Evolutionary conservation across 106 monocot genomes (phyloP), one percentile per base, ranked within the genome.

Genomic region (Acanthochlamys bracteata): DNA sequence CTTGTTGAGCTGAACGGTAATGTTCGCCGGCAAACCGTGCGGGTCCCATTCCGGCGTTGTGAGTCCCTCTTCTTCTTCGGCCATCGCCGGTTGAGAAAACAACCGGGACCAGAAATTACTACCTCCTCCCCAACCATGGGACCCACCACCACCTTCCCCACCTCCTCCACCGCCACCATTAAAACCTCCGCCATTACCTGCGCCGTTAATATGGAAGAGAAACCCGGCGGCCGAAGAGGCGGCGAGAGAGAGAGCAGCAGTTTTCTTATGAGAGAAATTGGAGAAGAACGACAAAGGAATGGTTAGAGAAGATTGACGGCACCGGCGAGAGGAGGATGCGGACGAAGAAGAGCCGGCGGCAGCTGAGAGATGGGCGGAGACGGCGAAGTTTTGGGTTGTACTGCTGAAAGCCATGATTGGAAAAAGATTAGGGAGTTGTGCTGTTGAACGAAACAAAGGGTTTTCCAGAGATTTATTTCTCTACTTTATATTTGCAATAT

Each of bases 11-110:
- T 78, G 78, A 19, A 92, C 80, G 3, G 77, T 61, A 55, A 98
- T 75, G 43, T 89, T 88, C 25, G 85, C 83, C 12, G 96, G 96
- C 10, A 96, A 78, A 20, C 91, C 91, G 63, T 96, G 96, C 7
- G 82, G 42, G 60, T 96, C 96, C 91, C 91, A 96, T 0, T 90
- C 90, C 27, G 53, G 73, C 43, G 43, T 13, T 45, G 53, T 25
- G 85, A 61, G 0, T 69, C 65, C 20, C 7, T 72, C 65, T 46
- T 83, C 80, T 27, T 85, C 88, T 58, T 83, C 70, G 27, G 84
- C 85, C 12, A 72, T 63, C 4, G 88, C 88, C 8, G 76, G 42
- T 11, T 60, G 45, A 4, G 82, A 76, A 59, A 88, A 83, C 15
- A 91, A n/a, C 7, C 60, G 55, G 4, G 86, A 80, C 96, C 88